phyloP scores from a whole-genome alignment of 1,139 yeast species.

The Geotrichum aggregatum region DNA sequence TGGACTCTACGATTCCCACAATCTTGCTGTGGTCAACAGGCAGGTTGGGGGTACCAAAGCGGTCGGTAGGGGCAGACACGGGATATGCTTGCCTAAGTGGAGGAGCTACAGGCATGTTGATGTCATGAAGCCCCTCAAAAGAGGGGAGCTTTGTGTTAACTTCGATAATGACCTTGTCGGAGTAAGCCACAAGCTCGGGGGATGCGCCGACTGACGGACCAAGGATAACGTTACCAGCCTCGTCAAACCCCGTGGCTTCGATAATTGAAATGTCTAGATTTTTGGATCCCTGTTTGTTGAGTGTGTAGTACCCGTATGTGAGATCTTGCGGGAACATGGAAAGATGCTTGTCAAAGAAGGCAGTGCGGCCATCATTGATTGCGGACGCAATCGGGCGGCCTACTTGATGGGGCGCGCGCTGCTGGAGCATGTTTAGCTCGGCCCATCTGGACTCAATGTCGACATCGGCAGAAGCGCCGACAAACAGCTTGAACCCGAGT shows the following conservation, averaged over 20 bases:
- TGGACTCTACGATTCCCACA: constrained; percentile 85
- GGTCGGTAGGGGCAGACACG: constrained; percentile 68
- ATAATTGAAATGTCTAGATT: constrained; percentile 76
- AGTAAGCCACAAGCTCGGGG: constrained; percentile 80
- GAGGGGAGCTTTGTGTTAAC: constrained; percentile 90
- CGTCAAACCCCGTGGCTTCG: constrained; percentile 97
- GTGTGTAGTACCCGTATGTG: constrained; percentile 89
- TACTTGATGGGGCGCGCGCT: constrained; percentile 96
- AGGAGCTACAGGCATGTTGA: constrained; percentile 86
- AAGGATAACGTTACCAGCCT: constrained; percentile 87
- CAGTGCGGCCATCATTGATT: constrained; percentile 81
- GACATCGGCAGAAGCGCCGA: constrained; percentile 97
- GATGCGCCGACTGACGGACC: constrained; percentile 98
- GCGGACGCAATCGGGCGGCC: constrained; percentile 91
- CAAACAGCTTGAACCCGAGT: constrained; percentile 82
- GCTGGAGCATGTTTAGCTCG: constrained; percentile 70
- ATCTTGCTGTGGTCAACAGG: constrained; percentile 88
- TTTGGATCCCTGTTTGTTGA: constrained; percentile 45
- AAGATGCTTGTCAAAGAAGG: constrained; percentile 90
- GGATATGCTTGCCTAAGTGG: constrained; percentile 88
- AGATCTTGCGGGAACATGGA: constrained; percentile 98
- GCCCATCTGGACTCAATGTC: constrained; percentile 94
- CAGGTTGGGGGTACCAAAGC: constrained; percentile 65
- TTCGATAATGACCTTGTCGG: constrained; percentile 88
- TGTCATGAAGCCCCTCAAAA: constrained; percentile 94